These are phyloP conservation scores for Pulicaria dysenterica DNA, from an alignment of 129 eudicot genomes.

Conservation along the genomic window DNA sequence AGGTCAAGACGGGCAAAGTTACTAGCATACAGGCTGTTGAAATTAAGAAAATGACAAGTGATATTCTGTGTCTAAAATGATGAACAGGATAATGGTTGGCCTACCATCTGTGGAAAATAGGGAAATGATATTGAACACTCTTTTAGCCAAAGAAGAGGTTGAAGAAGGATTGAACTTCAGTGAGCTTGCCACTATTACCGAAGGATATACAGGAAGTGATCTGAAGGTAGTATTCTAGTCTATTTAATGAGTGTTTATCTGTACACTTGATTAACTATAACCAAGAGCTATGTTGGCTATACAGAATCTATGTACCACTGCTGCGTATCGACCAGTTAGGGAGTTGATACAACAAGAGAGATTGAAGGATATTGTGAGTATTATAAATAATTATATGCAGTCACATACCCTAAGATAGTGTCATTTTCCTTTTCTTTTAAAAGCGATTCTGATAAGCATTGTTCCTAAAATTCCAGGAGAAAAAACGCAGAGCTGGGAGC, in stretches of 20 bases:
- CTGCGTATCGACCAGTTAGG: constrained; percentile 95
- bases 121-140: constrained; percentile 70
- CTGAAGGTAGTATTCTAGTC: constrained; percentile 55
- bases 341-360: constrained; percentile 90
- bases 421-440: not conserved
- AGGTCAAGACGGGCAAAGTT: not conserved
- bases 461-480: constrained; percentile 49
- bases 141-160: constrained; percentile 71
- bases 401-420: not conserved
- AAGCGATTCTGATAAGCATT: not conserved
- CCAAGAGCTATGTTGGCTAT: not conserved
- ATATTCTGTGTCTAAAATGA: constrained; percentile 7
- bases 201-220: constrained; percentile 94
- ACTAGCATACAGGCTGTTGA: not conserved
- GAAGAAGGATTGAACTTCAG: constrained; percentile 54
- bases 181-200: constrained; percentile 83
- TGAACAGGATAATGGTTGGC: constrained; percentile 89
- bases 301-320: constrained; percentile 92
- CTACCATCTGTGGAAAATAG: constrained; percentile 81
- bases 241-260: not conserved
- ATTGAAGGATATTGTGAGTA: constrained; percentile 66
- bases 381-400: not conserved
- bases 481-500: constrained; percentile 52
- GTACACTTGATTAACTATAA: constrained; percentile 11
- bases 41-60: not conserved